These are phyloP conservation scores for Pachysolen tannophilus DNA, from an alignment of 805 yeast genomes.

Conservation along the genomic window DNA sequence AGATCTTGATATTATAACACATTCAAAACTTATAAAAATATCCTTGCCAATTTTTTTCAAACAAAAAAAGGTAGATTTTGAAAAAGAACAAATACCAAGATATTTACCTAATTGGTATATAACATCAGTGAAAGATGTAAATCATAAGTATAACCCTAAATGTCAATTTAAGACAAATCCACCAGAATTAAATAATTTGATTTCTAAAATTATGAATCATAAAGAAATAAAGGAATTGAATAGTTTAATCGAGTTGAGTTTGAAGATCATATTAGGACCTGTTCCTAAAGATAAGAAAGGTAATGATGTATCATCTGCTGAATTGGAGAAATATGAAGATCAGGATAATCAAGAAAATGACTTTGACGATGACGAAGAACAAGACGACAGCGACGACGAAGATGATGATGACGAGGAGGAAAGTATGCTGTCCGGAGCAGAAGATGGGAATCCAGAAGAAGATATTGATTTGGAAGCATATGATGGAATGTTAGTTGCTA, in stretches of 20 bases:
- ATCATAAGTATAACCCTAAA: constrained; percentile 34
- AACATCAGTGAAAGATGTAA: constrained; percentile 22
- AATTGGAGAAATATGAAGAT: constrained; percentile 17
- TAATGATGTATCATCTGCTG: constrained; percentile 19
- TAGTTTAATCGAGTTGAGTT: constrained; percentile 17
- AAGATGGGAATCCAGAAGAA: constrained; percentile 9
- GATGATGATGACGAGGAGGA: constrained; percentile 16
- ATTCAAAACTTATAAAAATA: constrained; percentile 13
- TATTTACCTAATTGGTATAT: constrained; percentile 27
- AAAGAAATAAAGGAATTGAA: constrained; percentile 26
- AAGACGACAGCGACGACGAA: constrained; percentile 12
- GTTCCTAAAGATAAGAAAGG: constrained; percentile 14
- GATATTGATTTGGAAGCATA: constrained; percentile 21
- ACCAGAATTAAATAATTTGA: constrained; percentile 32
- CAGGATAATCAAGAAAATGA: constrained; percentile 19
- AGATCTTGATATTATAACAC: constrained; percentile 6
- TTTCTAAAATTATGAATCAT: constrained; percentile 41
- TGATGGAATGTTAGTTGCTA: constrained; percentile 33
- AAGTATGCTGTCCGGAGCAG: constrained; percentile 10
- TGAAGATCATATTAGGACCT: constrained; percentile 19
- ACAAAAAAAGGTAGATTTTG: constrained; percentile 21
- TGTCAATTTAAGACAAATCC: constrained; percentile 34
- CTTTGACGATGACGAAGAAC: constrained; percentile 13
- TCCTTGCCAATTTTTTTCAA: constrained; percentile 18
- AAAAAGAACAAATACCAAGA: constrained; percentile 22